Evolutionary conservation across 768 basidiomycete species (phyloP), one percentile per base, ranked within the genome.

Genomic region (Cubamyces lactineus): DNA sequence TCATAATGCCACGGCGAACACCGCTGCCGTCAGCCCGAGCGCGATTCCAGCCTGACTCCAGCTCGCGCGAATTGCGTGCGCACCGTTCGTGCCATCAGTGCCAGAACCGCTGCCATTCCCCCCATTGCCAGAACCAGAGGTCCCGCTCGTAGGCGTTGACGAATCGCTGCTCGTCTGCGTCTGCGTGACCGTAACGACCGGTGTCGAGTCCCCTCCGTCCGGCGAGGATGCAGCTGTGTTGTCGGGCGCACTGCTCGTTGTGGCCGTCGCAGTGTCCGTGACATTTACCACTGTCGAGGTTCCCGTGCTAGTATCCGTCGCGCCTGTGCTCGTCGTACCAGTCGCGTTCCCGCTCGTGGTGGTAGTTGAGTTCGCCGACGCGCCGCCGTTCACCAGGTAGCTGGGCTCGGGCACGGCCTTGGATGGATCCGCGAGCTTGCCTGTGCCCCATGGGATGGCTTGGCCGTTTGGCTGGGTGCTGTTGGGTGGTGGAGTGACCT

Each of bases 381-480:
- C 30, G 30, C 59, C 63, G 15, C 41, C 43, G 24, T 51, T 30
- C 30, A 59, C 52, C 43, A 57, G 48, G 39, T 64, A 64, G 3
- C 39, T 17, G 19, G 69, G 67, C n/a, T 73, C 48, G 17, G 71
- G 53, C 24, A 62, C 56, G 9, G 72, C 74, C 16, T 75, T 71
- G 11, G 83, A 72, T 48, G 85, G 78, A 43, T 74, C 75, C 38
- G 63, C 61, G 57, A 93, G 82, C 9, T 74, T 69, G 45, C 91
- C 91, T 4, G 64, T 76, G 42, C 91, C 91, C 87, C 87, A 93
- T 1, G 85, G 79, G 46, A 92, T 86, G 7, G 72, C 47, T 1
- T 64, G 46, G 15, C 70, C 61, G 15, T 75, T 71, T 3, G 86
- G 84, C 67, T 92, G 86, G 0, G 73, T 82, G 8, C 75, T 39